phyloP scores from a whole-genome alignment of 331 rosid species.

The Dryas integrifolia region DNA sequence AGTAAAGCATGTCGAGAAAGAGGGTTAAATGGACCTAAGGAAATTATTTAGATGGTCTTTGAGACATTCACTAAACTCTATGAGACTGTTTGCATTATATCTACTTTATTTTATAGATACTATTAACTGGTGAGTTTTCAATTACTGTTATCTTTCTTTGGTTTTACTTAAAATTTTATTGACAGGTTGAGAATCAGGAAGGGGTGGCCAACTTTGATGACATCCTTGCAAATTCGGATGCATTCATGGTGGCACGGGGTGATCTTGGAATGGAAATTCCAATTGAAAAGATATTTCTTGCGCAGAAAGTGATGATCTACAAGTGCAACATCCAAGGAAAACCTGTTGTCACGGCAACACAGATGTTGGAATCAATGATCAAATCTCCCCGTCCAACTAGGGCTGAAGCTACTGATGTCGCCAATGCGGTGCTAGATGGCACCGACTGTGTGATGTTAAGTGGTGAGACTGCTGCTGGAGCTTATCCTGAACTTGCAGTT shows the following conservation, averaged over 20 bases:
- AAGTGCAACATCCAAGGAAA: conserved; percentile 97
- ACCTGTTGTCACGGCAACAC: conserved; percentile 96
- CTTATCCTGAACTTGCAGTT: conserved; percentile 92
- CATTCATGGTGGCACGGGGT: conserved; percentile 96
- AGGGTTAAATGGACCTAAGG: not conserved
- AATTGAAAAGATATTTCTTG: conserved; percentile 91
- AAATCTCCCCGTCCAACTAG: conserved; percentile 96
- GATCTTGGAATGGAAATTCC: conserved; percentile 99
- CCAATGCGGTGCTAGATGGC: conserved; percentile 97
- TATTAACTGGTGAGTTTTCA: conserved; percentile 9
- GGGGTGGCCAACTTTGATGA: conserved; percentile 98
- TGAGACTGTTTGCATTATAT: conserved; percentile 3
- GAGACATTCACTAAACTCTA: not conserved
- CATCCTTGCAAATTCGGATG: conserved; percentile 89
- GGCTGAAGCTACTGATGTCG: conserved; percentile 97
- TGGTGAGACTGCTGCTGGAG: conserved; percentile 99
- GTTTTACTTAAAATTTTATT: conserved; percentile 20
- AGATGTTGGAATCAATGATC: conserved; percentile 98
- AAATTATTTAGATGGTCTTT: conserved; percentile 10
- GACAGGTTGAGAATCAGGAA: conserved; percentile 94
- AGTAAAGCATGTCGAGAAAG: not conserved
- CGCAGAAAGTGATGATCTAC: conserved; percentile 95
- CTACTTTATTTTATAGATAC: not conserved
- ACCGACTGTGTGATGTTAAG: conserved; percentile 98
- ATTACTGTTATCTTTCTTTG: conserved; percentile 13